These are phyloP conservation scores for Xylariaceae sp. DNA, from an alignment of 2,329 filamentous ascomycete species.

Conservation along the genomic window DNA sequence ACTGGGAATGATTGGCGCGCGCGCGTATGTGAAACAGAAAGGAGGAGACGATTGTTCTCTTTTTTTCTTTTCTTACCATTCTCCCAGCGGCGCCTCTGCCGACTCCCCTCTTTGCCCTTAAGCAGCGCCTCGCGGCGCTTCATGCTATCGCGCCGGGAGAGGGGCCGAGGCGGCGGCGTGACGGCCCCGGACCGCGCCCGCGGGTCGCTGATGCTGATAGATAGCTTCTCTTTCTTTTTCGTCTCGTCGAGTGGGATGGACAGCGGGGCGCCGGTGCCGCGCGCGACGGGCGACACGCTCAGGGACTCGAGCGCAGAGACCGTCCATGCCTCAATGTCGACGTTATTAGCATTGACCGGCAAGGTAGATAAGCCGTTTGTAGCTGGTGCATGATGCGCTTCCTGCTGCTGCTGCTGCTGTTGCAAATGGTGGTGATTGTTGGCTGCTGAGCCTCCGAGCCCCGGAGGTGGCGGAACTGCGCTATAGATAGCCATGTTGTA, in stretches of 20 bases:
- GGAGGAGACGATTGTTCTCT: no score
- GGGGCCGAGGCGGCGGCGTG: constrained; percentile 50
- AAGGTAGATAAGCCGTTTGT: not conserved
- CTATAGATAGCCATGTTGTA: constrained; percentile 54
- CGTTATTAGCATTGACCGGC: constrained; percentile 41
- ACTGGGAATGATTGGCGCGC: no score
- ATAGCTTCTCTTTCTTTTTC: constrained; percentile 39
- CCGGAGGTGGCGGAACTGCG: constrained; percentile 57
- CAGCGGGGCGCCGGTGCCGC: constrained; percentile 67
- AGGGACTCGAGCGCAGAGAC: constrained; percentile 61
- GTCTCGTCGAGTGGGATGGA: constrained; percentile 81
- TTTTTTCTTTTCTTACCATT: constrained; percentile 76
- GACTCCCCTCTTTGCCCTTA: constrained; percentile 89
- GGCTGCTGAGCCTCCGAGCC: constrained; percentile 36
- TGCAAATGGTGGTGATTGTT: constrained; percentile 31
- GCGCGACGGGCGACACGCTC: constrained; percentile 60
- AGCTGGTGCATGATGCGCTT: constrained; percentile 22
- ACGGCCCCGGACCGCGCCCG: constrained; percentile 34
- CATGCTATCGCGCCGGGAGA: constrained; percentile 60
- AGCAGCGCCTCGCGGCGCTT: constrained; percentile 74
- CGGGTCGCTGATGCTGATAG: constrained; percentile 38
- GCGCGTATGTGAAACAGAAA: not conserved
- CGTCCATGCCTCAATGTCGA: constrained; percentile 73
- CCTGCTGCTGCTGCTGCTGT: constrained; percentile 30
- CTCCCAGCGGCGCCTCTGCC: constrained; percentile 89